Percentiles rank a stretch among this genome's conserved stretches.
phyloP scores from a whole-genome alignment of 441 rosid species.

The Adansonia madagascariensis region DNA sequence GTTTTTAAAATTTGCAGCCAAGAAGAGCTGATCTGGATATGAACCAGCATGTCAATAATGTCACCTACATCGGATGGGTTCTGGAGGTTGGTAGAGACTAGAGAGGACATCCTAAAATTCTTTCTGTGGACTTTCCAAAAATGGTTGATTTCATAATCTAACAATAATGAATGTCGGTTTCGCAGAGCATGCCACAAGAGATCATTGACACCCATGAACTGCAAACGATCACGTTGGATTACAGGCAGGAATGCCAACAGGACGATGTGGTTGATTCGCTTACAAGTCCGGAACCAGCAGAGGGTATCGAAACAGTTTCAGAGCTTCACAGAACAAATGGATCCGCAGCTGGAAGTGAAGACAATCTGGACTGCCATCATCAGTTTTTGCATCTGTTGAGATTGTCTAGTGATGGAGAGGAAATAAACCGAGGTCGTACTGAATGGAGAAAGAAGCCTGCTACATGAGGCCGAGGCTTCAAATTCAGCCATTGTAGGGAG shows the following conservation, averaged over 20 bases:
- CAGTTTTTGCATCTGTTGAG: constrained; percentile 80
- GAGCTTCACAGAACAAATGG: constrained; percentile 59
- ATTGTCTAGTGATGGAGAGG: constrained; percentile 66
- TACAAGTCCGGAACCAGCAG: constrained; percentile 49
- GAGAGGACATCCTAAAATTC: background rate
- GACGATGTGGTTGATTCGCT: constrained; percentile 89
- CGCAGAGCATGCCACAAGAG: constrained; percentile 94
- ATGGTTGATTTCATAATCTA: background rate
- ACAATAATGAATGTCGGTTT: constrained; percentile 21
- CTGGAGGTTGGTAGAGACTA: constrained; percentile 69
- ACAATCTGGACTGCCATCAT: constrained; percentile 39
- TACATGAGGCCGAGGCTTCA: constrained; percentile 39
- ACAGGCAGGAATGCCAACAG: constrained; percentile 89
- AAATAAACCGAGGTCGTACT: constrained; percentile 88
- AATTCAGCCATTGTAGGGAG: constrained; percentile 24
- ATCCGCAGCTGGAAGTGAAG: constrained; percentile 38
- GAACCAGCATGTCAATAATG: constrained; percentile 97
- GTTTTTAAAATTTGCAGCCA: constrained; percentile 55
- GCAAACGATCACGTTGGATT: constrained; percentile 79
- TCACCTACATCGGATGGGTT: constrained; percentile 92
- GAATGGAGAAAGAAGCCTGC: constrained; percentile 78
- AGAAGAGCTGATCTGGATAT: constrained; percentile 95
- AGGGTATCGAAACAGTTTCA: constrained; percentile 33
- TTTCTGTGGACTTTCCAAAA: background rate
- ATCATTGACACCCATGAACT: constrained; percentile 86